phyloP scores from a whole-genome alignment of 495 filamentous ascomycete species.

The Aspergillus bertholletiae region DNA sequence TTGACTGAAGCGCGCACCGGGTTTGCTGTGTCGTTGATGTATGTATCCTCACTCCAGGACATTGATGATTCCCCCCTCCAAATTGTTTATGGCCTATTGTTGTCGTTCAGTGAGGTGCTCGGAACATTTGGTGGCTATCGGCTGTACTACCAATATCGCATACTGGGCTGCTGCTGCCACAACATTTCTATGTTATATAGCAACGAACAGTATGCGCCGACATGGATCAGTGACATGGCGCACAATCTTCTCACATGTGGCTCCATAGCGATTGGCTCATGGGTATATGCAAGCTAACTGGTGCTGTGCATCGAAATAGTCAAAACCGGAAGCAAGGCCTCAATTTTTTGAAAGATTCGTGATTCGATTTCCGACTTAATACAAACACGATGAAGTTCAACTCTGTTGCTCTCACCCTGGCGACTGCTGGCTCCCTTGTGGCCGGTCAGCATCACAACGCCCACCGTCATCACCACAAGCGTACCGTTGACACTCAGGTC shows the following conservation, averaged over 20 bases:
- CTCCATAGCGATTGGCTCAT: background rate
- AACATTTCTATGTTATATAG: background rate
- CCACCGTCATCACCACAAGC: conserved; percentile 40
- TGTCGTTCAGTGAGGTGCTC: background rate
- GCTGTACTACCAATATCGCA: background rate
- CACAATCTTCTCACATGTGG: conserved; percentile 3
- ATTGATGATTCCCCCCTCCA: background rate
- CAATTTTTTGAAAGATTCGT: background rate
- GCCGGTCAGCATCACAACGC: conserved; percentile 43
- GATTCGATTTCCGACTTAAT: conserved; percentile 1
- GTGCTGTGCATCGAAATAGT: background rate
- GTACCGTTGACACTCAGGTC: conserved; percentile 29
- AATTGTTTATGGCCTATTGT: background rate
- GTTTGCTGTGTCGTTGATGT: conserved; percentile 33
- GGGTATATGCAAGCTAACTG: background rate
- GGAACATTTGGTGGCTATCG: background rate
- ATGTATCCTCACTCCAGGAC: conserved; percentile 12
- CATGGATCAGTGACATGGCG: background rate
- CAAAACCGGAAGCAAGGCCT: background rate
- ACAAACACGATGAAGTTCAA: conserved; percentile 42
- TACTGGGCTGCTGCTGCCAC: background rate
- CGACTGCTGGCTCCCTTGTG: conserved; percentile 43
- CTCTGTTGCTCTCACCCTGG: conserved; percentile 41
- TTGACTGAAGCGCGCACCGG: conserved; percentile 28
- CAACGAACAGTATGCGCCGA: background rate